phyloP scores from a whole-genome alignment of 441 rosid species.

The Gossypium davidsonii region DNA sequence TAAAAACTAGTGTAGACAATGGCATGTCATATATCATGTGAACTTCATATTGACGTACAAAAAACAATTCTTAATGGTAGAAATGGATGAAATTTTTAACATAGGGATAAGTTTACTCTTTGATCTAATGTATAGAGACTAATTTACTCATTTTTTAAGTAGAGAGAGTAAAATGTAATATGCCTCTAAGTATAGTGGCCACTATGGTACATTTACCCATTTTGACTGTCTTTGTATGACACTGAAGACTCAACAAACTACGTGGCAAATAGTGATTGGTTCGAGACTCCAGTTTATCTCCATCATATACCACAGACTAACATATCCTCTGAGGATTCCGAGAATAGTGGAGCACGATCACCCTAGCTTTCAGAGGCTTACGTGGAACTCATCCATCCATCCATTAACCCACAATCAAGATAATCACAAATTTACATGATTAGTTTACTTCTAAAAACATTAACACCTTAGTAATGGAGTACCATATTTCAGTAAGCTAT shows the following conservation, averaged over 20 bases:
- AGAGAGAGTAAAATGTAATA: too few species aligned
- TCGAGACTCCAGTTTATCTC: background rate
- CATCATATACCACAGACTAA: background rate
- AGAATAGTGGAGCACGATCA: conserved; percentile 7
- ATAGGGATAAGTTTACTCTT: fast-evolving
- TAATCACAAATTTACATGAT: background rate
- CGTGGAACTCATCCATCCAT: conserved; percentile 28
- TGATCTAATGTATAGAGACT: too few species aligned
- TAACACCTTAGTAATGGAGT: background rate
- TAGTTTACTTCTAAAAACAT: background rate
- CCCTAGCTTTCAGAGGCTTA: background rate
- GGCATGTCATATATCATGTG: too few species aligned
- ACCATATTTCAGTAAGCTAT: background rate
- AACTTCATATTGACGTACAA: too few species aligned
- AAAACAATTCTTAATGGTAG: too few species aligned
- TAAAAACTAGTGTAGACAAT: too few species aligned
- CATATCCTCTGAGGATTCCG: conserved; percentile 4
- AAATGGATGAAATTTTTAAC: too few species aligned
- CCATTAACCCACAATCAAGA: background rate
- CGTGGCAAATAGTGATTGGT: conserved; percentile 5
- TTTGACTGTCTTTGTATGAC: background rate
- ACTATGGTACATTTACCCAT: background rate
- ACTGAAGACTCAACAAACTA: background rate
- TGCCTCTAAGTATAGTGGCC: too few species aligned
- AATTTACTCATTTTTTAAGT: too few species aligned